A percentile compares a stretch with the other conserved stretches of the same genome.
These are phyloP conservation scores for Verticillium klebahnii DNA, from an alignment of 2,329 filamentous ascomycete genomes.

Conservation along the genomic window DNA sequence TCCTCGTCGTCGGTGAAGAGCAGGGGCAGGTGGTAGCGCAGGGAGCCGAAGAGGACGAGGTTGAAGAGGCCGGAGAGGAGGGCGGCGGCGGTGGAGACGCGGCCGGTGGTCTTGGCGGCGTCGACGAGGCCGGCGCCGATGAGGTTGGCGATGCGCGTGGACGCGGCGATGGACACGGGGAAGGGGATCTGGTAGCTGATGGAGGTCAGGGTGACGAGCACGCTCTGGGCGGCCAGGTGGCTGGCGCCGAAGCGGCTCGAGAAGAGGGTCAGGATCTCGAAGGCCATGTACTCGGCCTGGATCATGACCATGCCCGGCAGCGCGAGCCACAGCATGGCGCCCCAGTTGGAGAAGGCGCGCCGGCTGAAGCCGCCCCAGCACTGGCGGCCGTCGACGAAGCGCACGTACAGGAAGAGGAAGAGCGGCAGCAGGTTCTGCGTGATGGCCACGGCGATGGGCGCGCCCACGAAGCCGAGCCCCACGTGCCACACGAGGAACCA, in stretches of 20 bases:
- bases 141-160: conserved; percentile 84
- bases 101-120: conserved; percentile 75
- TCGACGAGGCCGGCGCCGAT: conserved; percentile 81
- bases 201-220: conserved; percentile 71
- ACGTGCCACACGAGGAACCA: conserved; percentile 74
- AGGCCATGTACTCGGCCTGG: conserved; percentile 87
- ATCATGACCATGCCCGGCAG: conserved; percentile 92
- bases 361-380: conserved; percentile 81
- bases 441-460: conserved; percentile 74
- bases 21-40: conserved; percentile 69
- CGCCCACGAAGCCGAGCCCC: conserved; percentile 68
- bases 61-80: conserved; percentile 75
- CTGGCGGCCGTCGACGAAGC: conserved; percentile 66
- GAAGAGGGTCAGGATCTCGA: conserved; percentile 84
- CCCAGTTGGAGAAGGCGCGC: conserved; percentile 69
- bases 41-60: conserved; percentile 59
- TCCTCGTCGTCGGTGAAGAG: conserved; percentile 73
- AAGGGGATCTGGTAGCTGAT: conserved; percentile 92
- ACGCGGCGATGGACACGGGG: conserved; percentile 81
- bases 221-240: conserved; percentile 81
- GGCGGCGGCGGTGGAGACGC: conserved; percentile 65
- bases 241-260: conserved; percentile 75
- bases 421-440: conserved; percentile 74
- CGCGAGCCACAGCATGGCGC: conserved; percentile 81
- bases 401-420: conserved; percentile 73